phyloP scores from a whole-genome alignment of 768 basidiomycete genomes.

The Pleurotus salmoneostramineus region DNA sequence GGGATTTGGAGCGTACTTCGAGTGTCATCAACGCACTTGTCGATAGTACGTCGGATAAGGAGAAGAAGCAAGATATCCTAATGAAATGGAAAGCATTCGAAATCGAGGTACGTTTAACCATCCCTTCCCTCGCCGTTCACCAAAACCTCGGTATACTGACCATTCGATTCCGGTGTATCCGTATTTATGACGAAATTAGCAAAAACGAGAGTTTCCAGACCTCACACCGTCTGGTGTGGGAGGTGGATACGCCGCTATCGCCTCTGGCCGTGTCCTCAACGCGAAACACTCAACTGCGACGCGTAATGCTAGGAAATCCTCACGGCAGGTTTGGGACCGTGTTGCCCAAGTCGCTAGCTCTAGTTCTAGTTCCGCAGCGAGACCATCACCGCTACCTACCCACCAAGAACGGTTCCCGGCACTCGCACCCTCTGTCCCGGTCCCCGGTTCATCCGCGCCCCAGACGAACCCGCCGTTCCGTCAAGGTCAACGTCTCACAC shows the following conservation, averaged over 20 bases:
- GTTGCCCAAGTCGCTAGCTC: constrained; percentile 77
- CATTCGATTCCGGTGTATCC: too few relatives aligned
- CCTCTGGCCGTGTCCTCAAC: constrained; percentile 79
- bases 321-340: constrained; percentile 78
- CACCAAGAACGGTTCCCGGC: constrained; percentile 13
- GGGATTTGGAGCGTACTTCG: constrained; percentile 64
- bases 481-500: constrained; percentile 49
- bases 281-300: constrained; percentile 73
- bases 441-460: constrained; percentile 10
- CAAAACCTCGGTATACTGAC: too few relatives aligned
- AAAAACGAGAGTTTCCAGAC: constrained; percentile 84
- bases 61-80: constrained; percentile 76
- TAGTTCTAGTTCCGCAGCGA: constrained; percentile 21
- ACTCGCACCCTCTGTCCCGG: neutral
- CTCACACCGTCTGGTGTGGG: constrained; percentile 56
- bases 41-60: constrained; percentile 77
- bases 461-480: constrained; percentile 30
- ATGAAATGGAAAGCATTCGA: constrained; percentile 81
- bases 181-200: too few relatives aligned
- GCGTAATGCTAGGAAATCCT: constrained; percentile 50
- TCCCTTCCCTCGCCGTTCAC: neutral
- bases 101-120: constrained; percentile 56
- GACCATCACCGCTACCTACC: constrained; percentile 7
- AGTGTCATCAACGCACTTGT: constrained; percentile 71
- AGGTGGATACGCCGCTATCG: constrained; percentile 72